A percentile compares a stretch with the other conserved stretches of the same genome.
Evolutionary conservation across 305 asterid genomes (phyloP).

Genomic region (Salvia sclarea): DNA sequence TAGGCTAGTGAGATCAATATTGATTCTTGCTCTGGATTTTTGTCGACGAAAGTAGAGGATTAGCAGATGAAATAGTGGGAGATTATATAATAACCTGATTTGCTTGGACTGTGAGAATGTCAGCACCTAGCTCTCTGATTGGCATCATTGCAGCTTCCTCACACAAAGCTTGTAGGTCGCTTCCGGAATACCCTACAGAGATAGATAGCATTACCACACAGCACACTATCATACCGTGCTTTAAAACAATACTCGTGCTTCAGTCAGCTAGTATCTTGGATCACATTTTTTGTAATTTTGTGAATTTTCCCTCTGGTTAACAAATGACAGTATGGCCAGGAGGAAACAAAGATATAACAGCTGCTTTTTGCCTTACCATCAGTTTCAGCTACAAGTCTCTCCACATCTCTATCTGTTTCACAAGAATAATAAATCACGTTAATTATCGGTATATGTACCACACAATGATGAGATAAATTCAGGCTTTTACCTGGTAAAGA

Average conservation of each 20-base stretch:
- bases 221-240: constrained; percentile 25
- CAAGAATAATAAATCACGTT: constrained; percentile 33
- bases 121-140: constrained; percentile 88
- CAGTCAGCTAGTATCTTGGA: background rate
- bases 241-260: background rate
- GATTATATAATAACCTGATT: constrained; percentile 55
- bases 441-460: constrained; percentile 16
- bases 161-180: constrained; percentile 92
- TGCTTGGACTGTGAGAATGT: constrained; percentile 72
- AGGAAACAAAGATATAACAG: background rate
- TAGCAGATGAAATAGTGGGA: background rate
- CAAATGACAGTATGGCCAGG: background rate
- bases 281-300: background rate
- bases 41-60: background rate
- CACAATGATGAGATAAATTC: constrained; percentile 17
- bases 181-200: constrained; percentile 87
- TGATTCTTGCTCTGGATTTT: background rate
- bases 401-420: constrained; percentile 77
- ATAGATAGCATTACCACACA: constrained; percentile 22
- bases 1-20: background rate
- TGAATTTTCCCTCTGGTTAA: background rate
- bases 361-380: constrained; percentile 58
- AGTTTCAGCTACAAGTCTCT: constrained; percentile 74
- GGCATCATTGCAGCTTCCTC: constrained; percentile 99
- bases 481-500: constrained; percentile 79